Base-by-base conservation (phyloP, 1,284 basidiomycete genomes). In the Cystobasidium pallidum region DNA sequence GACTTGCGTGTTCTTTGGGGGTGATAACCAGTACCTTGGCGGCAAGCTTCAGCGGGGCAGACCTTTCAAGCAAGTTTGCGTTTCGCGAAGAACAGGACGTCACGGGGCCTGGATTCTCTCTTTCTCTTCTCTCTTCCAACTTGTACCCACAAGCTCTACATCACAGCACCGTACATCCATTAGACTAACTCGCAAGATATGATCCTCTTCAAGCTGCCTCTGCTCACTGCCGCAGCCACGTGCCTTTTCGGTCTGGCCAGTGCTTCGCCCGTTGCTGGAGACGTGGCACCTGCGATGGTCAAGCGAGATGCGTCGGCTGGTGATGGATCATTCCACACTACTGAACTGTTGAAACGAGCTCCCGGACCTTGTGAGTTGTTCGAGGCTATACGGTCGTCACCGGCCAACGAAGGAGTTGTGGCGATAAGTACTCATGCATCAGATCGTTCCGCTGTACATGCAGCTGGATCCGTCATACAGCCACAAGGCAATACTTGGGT, bases 401-500 rank as follows among this genome's bases (percentile, higher is more conserved):
- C 7, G 39, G 15, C 39, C 15, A 15, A 15, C 15, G 39, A 41
- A 41, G 8, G 15, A 7, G 15, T 15, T 41, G 39, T 8, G 8
- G 15, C 7, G 15, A 41, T 7, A 41, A 7, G 15, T 41, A 41
- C 39, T 41, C 39, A 15, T 41, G 8, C 15, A 41, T 41, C 8
- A 15, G 7, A 41, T 41, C n/a, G n/a, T n/a, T n/a, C n/a, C n/a
- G n/a, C 7, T 15, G 39, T 7, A 8, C 39, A 15, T 41, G 39
- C 58, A 63, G 61, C 61, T 63, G 61, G 61, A 13, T n/a, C 26
- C 10, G 34, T 63, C n/a, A 7, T 63, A 4, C 24, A 47, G 17
- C 61, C 61, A 24, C 7, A 17, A 1, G 61, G 61, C 1, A 30
- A 63, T 28, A 28, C 7, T 17, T 63, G 61, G 61, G 19, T 63